These are phyloP conservation scores for sunflower (Helianthus annuus) DNA, from an alignment of 129 eudicot species.

Conservation along the genomic window HanXRQr2.0-SUNRISE NC_035439.2:116459529-116460028, in stretches of 20 bases:
- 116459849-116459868: slow-evolving; percentile 22
- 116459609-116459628: slow-evolving; percentile 29
- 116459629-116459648: slow-evolving; percentile 38
- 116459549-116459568: slow-evolving; percentile 44
- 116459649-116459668: slow-evolving; percentile 27
- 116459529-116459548: slow-evolving; percentile 36
- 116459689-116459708: slow-evolving; percentile 28
- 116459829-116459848: slow-evolving; percentile 30
- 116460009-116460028: no score
- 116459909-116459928: no score
- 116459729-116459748: neutral
- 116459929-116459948: no score
- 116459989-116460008: no score
- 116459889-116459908: neutral
- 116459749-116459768: neutral
- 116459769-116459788: slow-evolving; percentile 31
- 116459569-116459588: slow-evolving; percentile 40
- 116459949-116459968: no score
- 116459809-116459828: slow-evolving; percentile 42
- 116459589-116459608: slow-evolving; percentile 37
- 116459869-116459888: slow-evolving; percentile 23
- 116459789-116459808: slow-evolving; percentile 49
- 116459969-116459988: no score
- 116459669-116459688: slow-evolving; percentile 32
- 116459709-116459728: neutral